phyloP scores from a whole-genome alignment of 202 grass and related monocot species.

The Sporobolus alterniflorus region DNA sequence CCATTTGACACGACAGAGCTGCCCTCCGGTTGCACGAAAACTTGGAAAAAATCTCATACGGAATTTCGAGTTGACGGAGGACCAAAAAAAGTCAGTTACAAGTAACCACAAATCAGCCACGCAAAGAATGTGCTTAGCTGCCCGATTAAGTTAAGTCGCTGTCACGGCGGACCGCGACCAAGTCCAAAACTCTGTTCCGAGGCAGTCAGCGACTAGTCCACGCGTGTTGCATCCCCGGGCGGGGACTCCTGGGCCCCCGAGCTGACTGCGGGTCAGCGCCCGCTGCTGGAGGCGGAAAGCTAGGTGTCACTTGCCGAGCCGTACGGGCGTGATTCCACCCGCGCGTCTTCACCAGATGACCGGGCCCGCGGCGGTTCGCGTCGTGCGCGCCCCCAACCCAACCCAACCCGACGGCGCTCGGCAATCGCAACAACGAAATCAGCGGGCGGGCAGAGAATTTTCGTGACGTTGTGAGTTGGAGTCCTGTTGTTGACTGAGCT shows the following conservation, averaged over 20 bases:
- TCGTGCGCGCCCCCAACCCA: background rate
- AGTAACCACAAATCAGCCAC: background rate
- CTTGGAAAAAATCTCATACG: background rate
- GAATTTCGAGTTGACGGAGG: background rate
- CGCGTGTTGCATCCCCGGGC: background rate
- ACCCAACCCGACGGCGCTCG: no score
- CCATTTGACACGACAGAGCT: background rate
- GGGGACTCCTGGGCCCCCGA: background rate
- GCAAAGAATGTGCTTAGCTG: conserved; percentile 29
- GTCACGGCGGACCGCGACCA: conserved; percentile 21
- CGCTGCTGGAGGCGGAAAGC: conserved; percentile 5
- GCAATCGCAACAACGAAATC: no score
- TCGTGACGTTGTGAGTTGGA: no score
- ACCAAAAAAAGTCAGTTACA: background rate
- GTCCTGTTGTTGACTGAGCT: no score
- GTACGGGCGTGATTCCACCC: background rate
- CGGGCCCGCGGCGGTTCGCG: background rate
- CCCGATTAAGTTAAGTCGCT: background rate
- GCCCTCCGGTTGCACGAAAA: background rate
- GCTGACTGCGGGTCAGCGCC: conserved; percentile 18
- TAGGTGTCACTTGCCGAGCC: background rate
- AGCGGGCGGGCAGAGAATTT: no score
- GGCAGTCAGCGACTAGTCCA: conserved; percentile 40
- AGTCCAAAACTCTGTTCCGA: background rate
- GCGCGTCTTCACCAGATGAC: no score